phyloP scores from a whole-genome alignment of 2,329 filamentous ascomycete species.

The Colletotrichum orbiculare region DNA sequence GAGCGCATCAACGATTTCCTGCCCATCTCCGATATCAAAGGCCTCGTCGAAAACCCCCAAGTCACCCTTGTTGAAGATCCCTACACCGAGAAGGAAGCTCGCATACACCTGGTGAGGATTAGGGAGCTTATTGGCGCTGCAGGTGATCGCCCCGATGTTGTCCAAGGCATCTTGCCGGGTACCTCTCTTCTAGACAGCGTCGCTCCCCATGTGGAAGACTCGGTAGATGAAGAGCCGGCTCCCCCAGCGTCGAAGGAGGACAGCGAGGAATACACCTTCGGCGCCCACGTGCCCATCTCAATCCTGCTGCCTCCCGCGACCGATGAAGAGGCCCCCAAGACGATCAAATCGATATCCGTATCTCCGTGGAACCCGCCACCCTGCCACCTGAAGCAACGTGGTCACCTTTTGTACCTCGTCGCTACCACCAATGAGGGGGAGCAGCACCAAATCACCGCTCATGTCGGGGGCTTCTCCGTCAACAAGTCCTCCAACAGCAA shows the following conservation, averaged over 20 bases:
- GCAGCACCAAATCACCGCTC: constrained; percentile 91
- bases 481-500: constrained; percentile 96
- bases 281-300: constrained; percentile 73
- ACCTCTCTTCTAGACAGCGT: constrained; percentile 88
- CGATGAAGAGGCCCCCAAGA: constrained; percentile 81
- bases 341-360: constrained; percentile 86
- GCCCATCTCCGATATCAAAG: constrained; percentile 88
- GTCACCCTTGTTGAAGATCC: constrained; percentile 90
- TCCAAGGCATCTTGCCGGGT: constrained; percentile 88
- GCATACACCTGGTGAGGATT: constrained; percentile 91
- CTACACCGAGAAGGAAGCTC: constrained; percentile 97
- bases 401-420: constrained; percentile 90
- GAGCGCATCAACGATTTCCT: constrained; percentile 95
- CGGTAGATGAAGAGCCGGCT: constrained; percentile 56
- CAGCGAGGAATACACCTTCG: constrained; percentile 81
- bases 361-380: constrained; percentile 98
- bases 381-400: constrained; percentile 88
- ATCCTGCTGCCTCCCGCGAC: constrained; percentile 74
- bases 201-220: constrained; percentile 54
- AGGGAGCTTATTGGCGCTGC: constrained; percentile 93
- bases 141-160: constrained; percentile 85
- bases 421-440: constrained; percentile 94
- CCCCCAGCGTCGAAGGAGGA: constrained; percentile 39
- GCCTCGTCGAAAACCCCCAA: constrained; percentile 80
- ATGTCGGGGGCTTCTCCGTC: constrained; percentile 95